Base-by-base conservation (phyloP, 2,329 filamentous ascomycete species). In the Tetracladium maxilliforme region DNA sequence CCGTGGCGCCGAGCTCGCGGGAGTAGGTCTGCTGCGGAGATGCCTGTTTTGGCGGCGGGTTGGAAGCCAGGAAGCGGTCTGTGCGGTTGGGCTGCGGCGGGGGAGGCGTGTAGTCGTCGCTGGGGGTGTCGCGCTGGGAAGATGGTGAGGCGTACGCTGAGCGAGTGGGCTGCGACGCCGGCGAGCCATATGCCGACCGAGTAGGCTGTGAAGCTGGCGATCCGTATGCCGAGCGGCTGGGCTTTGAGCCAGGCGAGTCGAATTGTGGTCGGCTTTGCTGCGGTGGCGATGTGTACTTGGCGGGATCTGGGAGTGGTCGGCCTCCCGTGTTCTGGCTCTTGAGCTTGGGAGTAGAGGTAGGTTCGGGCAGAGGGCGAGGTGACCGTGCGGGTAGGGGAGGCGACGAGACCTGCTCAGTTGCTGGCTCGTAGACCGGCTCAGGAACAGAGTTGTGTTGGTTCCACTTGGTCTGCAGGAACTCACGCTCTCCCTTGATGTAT, bases 401-500 rank as follows among this genome's bases (percentile, higher is more conserved):
- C 14, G 24, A 25, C n/a, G 19, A 16, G 13, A 12, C 15, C 16
- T 29, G 23, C n/a, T 21, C 15, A 33, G 21, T 15, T 41, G 33
- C 11, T 40, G 35, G 6, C 33, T 28, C 23, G 19, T 31, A 19
- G 18, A 19, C n/a, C n/a, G n/a, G n/a, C n/a, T n/a, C n/a, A n/a
- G n/a, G n/a, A n/a, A n/a, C n/a, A n/a, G n/a, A n/a, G n/a, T n/a
- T n/a, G n/a, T n/a, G n/a, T n/a, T n/a, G n/a, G n/a, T n/a, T n/a
- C 38, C 41, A 44, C 33, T 64, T 53, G 30, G 59, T 51, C 18
- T 58, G 56, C 5, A 65, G 49, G 28, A 58, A 61, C 9, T 65
- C 61, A 23, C 62, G 52, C 38, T 68, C 63, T 28, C 66, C 60
- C 29, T 40, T 21, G 50, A 56, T 8, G 54, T 55, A 62, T 51